Evolutionary conservation across 331 rosid genomes (phyloP).

Genomic region (Quercus tomentella): DNA sequence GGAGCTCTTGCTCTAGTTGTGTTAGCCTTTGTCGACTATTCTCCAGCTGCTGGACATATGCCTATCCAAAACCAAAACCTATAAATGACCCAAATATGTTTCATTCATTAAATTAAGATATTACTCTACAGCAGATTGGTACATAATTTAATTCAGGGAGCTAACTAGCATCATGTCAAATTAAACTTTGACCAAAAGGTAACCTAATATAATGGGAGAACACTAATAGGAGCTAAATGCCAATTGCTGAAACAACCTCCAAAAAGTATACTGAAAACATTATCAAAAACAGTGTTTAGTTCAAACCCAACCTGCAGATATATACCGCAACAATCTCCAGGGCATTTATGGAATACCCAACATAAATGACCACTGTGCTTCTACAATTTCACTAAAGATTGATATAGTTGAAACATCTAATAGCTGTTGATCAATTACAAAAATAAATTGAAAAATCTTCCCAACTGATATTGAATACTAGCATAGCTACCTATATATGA

Average conservation of each 20-base stretch:
- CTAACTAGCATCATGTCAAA: not conserved
- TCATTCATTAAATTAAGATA: conserved; percentile 23
- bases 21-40: conserved; percentile 55
- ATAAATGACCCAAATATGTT: conserved; percentile 40
- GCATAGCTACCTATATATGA: not conserved
- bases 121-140: not conserved
- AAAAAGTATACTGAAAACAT: not conserved
- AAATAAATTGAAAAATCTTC: not conserved
- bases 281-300: not conserved
- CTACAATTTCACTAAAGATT: not conserved
- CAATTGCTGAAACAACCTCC: not conserved
- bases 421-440: too few species aligned
- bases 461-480: not conserved
- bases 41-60: conserved; percentile 78
- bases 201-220: not conserved
- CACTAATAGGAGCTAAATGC: not conserved
- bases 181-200: not conserved
- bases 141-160: not conserved
- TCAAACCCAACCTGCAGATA: not conserved
- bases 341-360: too few species aligned
- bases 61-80: conserved; percentile 64
- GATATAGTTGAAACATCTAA: not conserved
- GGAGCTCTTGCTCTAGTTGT: conserved; percentile 78
- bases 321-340: not conserved
- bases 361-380: not conserved